phyloP scores from a whole-genome alignment of 345 rosid genomes.

The Populus davidiana region DNA sequence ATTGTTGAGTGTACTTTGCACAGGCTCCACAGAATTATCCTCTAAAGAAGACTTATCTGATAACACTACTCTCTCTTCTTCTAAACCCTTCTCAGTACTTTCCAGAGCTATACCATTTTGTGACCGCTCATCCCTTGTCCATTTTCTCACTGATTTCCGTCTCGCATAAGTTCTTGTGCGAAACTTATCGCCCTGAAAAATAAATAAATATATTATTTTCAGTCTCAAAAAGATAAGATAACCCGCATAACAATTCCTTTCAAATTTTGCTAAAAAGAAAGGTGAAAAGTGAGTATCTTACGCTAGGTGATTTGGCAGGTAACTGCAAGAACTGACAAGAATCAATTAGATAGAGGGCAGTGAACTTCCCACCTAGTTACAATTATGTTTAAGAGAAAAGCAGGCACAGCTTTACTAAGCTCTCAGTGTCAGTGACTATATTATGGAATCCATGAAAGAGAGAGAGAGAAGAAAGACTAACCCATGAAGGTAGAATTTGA shows the following conservation, averaged over 20 bases:
- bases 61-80: conserved; percentile 22
- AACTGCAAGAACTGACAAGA: background rate
- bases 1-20: conserved; percentile 14
- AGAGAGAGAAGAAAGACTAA: conserved; percentile 14
- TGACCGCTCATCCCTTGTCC: conserved; percentile 24
- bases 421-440: too few species aligned
- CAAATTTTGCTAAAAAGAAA: background rate
- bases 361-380: conserved; percentile 17
- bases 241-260: background rate
- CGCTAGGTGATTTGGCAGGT: conserved; percentile 16
- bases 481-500: conserved; percentile 23
- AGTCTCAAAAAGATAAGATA: background rate
- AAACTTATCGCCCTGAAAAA: conserved; percentile 32
- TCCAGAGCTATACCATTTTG: conserved; percentile 18
- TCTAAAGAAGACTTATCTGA: conserved; percentile 26
- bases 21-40: conserved; percentile 26
- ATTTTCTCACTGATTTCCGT: conserved; percentile 51
- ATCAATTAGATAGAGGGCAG: conserved; percentile 6
- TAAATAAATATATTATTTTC: background rate
- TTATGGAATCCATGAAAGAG: too few species aligned
- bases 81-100: conserved; percentile 8
- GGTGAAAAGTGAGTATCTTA: conserved; percentile 24
- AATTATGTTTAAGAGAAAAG: too few species aligned
- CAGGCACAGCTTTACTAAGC: too few species aligned
- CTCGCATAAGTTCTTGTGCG: conserved; percentile 31